These are phyloP conservation scores for Stemphylium beticola DNA, from an alignment of 2,329 filamentous ascomycete genomes.

Conservation along the genomic window DNA sequence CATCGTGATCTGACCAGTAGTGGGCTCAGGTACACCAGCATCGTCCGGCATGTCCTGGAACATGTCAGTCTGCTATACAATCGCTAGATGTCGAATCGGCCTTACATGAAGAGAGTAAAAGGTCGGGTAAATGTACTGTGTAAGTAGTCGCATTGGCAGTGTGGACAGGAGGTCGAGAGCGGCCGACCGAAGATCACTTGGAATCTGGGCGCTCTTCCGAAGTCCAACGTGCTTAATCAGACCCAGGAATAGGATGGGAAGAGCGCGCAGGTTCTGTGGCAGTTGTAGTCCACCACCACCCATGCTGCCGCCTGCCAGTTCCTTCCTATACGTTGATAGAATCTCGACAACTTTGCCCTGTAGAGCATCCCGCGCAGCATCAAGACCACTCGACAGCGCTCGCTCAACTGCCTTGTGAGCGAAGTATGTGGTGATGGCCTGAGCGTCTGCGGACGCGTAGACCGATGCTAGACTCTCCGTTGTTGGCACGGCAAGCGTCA, in stretches of 20 bases:
- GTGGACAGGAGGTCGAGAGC: slow-evolving; percentile 95
- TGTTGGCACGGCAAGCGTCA: slow-evolving; percentile 91
- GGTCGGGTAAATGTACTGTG: slow-evolving; percentile 78
- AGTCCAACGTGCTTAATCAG: slow-evolving; percentile 85
- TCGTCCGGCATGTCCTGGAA: slow-evolving; percentile 96
- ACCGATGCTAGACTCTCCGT: slow-evolving; percentile 89
- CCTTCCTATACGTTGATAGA: slow-evolving; percentile 94
- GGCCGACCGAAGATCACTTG: slow-evolving; percentile 81
- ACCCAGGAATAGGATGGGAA: slow-evolving; percentile 90
- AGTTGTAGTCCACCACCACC: slow-evolving; percentile 90
- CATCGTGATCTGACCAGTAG: slow-evolving; percentile 87
- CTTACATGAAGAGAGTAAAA: slow-evolving; percentile 44
- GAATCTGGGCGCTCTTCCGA: slow-evolving; percentile 48
- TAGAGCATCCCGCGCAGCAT: slow-evolving; percentile 87
- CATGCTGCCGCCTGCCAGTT: slow-evolving; percentile 94
- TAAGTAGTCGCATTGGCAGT: slow-evolving; percentile 83
- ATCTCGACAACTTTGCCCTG: slow-evolving; percentile 93
- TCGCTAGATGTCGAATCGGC: background rate
- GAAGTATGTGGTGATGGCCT: slow-evolving; percentile 91
- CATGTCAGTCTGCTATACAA: slow-evolving; percentile 58
- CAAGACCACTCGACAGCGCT: slow-evolving; percentile 81
- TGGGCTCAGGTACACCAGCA: slow-evolving; percentile 81
- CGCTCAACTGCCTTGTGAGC: slow-evolving; percentile 97
- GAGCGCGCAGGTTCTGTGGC: slow-evolving; percentile 85
- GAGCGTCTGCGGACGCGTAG: slow-evolving; percentile 93